Base-by-base conservation (phyloP, 2,329 filamentous ascomycete species). In the Fusarium armeniacum region DNA sequence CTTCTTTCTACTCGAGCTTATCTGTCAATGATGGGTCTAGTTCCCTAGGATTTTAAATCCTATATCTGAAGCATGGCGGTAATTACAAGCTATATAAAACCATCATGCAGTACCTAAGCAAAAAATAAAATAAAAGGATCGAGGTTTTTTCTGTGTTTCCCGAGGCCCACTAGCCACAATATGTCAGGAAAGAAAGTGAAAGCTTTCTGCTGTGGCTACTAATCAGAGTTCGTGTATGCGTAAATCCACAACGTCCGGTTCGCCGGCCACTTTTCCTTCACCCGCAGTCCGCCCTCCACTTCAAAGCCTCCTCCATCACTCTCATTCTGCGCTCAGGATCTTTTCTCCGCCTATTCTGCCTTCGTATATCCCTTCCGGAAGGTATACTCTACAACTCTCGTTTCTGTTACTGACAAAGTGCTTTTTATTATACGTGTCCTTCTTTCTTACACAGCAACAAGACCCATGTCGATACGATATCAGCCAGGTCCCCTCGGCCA, bases 191-290 rank as follows among this genome's bases (percentile, higher is more conserved):
- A 26, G 36, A 28, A 36, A 51, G 13, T 38, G 36, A 28, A 41
- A 58, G 16, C 52, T 44, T 45, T 28, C 38, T 45, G 40, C 22
- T 60, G 62, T 65, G 62, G 62, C 62, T 66, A 13, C 62, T 66
- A 20, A 26, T n/a, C 32, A 51, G 35, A n/a, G 33, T 40, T 24
- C 33, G 54, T 66, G 47, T 30, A 30, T 30, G 9, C 28, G 28
- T 66, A 71, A 73, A 70, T 73, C 71, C 62, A 73, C 45, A 58
- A 54, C 50, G 54, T 49, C 70, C 57, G 59, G 71, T 73, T 73
- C 71, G 71, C 65, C 68, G 68, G 62, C 65, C 65, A 73, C 68
- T 64, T 73, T 73, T 73, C 57, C 67, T 59, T 65, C 67, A 43
- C 53, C 59, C 43, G 54, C 58, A 69, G 58, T 55, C 47, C 41